Conservation (phyloP, 805 yeast species). For the Wickerhamiella kurtzmanii region DNA sequence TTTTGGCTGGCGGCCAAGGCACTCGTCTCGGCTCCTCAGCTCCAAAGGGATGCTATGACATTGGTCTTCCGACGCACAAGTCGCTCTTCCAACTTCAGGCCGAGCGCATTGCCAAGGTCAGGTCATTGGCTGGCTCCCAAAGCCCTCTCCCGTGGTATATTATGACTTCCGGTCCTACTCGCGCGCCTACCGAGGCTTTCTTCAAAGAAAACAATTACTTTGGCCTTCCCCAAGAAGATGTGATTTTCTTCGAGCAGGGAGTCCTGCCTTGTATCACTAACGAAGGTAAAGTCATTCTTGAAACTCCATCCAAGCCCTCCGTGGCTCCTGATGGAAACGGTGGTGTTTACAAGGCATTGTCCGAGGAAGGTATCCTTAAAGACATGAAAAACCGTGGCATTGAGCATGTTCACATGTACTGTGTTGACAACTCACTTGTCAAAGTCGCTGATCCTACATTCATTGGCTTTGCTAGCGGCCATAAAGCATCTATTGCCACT, state of each 20-base stretch:
- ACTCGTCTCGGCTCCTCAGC: constrained; percentile 77
- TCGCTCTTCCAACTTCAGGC: constrained; percentile 88
- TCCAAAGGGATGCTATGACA: constrained; percentile 91
- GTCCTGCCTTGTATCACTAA: constrained; percentile 75
- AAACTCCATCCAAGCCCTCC: constrained; percentile 41
- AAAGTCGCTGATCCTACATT: constrained; percentile 86
- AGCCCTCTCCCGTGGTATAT: constrained; percentile 65
- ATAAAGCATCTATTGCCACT: constrained; percentile 64
- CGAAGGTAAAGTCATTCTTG: constrained; percentile 62
- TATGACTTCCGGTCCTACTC: constrained; percentile 89
- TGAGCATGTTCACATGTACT: constrained; percentile 88
- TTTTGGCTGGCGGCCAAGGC: constrained; percentile 99
- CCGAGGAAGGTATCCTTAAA: constrained; percentile 45
- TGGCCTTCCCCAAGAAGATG: constrained; percentile 49
- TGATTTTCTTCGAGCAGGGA: constrained; percentile 85
- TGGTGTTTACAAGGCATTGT: constrained; percentile 79
- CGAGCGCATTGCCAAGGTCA: constrained; percentile 59
- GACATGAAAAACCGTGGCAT: constrained; percentile 59
- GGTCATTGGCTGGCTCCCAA: constrained; percentile 35
- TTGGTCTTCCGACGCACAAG: constrained; percentile 71
- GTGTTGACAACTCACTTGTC: constrained; percentile 89
- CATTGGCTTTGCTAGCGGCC: constrained; percentile 67
- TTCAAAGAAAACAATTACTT: constrained; percentile 52
- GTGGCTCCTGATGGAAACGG: constrained; percentile 98
- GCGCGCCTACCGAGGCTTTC: constrained; percentile 56